Percentiles rank a stretch among this genome's conserved stretches.
phyloP scores from a whole-genome alignment of 139 green algal species.

The Deuterostichococcus epilithicus region DNA sequence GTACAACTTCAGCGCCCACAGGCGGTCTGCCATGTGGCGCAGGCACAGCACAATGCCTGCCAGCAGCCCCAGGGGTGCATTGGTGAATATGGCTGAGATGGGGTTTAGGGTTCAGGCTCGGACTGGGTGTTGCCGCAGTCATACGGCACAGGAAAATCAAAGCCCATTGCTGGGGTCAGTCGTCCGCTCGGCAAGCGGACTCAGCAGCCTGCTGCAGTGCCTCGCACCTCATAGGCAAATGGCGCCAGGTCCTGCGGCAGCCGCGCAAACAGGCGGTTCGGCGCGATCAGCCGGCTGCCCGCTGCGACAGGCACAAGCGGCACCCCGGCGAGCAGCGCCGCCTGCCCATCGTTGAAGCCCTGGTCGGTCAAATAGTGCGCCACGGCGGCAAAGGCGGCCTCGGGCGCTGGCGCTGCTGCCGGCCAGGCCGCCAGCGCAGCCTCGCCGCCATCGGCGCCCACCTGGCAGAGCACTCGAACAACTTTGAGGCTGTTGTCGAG shows the following conservation, averaged over 20 bases:
- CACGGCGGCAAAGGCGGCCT: conserved; percentile 34
- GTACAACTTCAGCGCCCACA: too few relatives aligned
- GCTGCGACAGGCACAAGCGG: conserved; percentile 62
- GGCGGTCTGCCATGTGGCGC: too few relatives aligned
- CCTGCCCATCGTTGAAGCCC: conserved; percentile 32
- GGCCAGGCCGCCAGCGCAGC: conserved; percentile 51
- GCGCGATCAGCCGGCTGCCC: conserved; percentile 43
- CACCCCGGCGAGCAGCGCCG: conserved; percentile 17
- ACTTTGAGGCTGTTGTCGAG: background rate
- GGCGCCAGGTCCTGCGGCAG: conserved; percentile 51
- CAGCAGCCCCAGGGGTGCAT: too few relatives aligned
- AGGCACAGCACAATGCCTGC: too few relatives aligned
- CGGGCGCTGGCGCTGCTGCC: conserved; percentile 1
- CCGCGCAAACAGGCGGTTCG: conserved; percentile 43
- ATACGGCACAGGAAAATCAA: too few relatives aligned
- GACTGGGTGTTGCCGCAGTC: too few relatives aligned
- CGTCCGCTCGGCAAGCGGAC: too few relatives aligned
- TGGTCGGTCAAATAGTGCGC: conserved; percentile 46
- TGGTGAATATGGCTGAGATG: too few relatives aligned
- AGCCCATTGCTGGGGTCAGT: too few relatives aligned
- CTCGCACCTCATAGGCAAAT: conserved; percentile 61
- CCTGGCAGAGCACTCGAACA: conserved; percentile 1
- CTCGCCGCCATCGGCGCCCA: conserved; percentile 44
- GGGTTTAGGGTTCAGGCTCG: too few relatives aligned
- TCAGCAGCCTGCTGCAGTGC: too few relatives aligned